Conservation (phyloP, 2,329 filamentous ascomycete genomes). For the Biscogniauxia mediterranea region DNA sequence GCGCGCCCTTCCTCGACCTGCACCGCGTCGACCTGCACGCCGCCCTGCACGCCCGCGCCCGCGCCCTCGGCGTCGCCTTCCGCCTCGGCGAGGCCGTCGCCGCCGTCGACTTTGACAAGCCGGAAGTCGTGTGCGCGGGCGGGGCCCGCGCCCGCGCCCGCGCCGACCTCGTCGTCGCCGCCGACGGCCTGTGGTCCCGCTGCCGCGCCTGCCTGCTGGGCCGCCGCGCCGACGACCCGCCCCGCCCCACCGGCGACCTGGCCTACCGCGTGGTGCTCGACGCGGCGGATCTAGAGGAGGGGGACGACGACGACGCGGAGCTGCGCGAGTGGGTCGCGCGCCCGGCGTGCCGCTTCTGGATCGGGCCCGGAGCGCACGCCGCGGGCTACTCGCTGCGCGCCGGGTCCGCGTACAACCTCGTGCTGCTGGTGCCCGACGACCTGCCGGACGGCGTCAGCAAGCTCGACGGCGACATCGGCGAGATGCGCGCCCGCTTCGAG, state of each 20-base stretch:
- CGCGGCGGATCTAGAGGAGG: constrained; percentile 16
- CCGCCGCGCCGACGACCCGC: constrained; percentile 44
- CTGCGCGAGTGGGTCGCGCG: constrained; percentile 52
- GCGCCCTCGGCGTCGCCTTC: constrained; percentile 51
- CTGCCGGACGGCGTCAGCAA: constrained; percentile 53
- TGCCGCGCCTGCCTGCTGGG: constrained; percentile 48
- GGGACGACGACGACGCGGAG: constrained; percentile 49
- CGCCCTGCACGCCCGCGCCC: constrained; percentile 49
- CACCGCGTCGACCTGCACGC: constrained; percentile 62
- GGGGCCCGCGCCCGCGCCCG: constrained; percentile 35
- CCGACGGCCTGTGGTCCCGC: constrained; percentile 63
- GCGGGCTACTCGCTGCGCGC: constrained; percentile 61
- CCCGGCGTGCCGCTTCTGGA: constrained; percentile 59
- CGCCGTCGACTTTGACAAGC: constrained; percentile 45
- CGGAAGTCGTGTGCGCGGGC: constrained; percentile 41
- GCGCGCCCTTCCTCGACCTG: constrained; percentile 57
- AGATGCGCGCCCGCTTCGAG: constrained; percentile 59
- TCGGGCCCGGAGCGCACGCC: constrained; percentile 59
- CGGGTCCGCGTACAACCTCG: constrained; percentile 63
- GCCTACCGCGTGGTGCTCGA: constrained; percentile 62
- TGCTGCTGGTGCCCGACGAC: constrained; percentile 63
- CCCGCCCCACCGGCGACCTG: constrained; percentile 60
- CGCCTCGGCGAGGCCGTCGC: constrained; percentile 47
- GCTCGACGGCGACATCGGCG: constrained; percentile 52
- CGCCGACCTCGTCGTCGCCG: constrained; percentile 59